Evolutionary conservation across 768 basidiomycete species (phyloP).

Genomic region (Boletus huronensis): DNA sequence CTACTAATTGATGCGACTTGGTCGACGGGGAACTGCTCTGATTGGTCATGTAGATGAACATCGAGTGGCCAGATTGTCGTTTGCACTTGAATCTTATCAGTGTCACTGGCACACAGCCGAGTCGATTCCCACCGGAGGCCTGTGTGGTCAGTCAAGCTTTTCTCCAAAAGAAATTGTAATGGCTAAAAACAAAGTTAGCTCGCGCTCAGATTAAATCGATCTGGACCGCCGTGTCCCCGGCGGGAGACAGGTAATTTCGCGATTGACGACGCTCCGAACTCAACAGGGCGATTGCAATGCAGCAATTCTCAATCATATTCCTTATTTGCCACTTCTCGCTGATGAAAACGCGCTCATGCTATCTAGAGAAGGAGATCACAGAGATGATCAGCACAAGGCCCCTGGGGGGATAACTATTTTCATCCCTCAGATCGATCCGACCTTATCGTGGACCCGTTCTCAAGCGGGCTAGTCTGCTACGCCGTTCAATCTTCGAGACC

Average conservation of each 20-base stretch:
- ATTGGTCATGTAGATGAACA: not conserved
- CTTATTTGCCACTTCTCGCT: not conserved
- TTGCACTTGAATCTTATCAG: not conserved
- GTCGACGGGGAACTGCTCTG: slow-evolving; percentile 9
- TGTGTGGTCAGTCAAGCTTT: too few species aligned
- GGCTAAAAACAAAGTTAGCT: not conserved
- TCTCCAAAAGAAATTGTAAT: too few species aligned
- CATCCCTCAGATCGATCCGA: slow-evolving; percentile 21
- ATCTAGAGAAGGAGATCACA: not conserved
- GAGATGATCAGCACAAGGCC: slow-evolving; percentile 12
- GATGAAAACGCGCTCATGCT: slow-evolving; percentile 1
- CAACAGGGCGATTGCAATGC: not conserved
- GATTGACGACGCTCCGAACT: not conserved
- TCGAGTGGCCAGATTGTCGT: not conserved
- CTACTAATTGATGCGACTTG: not conserved
- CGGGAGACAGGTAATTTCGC: not conserved
- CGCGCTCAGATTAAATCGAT: not conserved
- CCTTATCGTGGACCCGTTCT: slow-evolving; percentile 12
- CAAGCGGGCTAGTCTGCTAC: not conserved
- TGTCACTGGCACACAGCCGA: not conserved
- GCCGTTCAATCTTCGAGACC: slow-evolving; percentile 16
- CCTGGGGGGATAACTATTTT: slow-evolving; percentile 11
- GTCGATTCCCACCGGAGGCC: not conserved
- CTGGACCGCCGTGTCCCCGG: not conserved
- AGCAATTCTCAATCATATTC: not conserved